Base-by-base conservation (phyloP, 208 protist species). In the Leishmania aethiopica region DNA sequence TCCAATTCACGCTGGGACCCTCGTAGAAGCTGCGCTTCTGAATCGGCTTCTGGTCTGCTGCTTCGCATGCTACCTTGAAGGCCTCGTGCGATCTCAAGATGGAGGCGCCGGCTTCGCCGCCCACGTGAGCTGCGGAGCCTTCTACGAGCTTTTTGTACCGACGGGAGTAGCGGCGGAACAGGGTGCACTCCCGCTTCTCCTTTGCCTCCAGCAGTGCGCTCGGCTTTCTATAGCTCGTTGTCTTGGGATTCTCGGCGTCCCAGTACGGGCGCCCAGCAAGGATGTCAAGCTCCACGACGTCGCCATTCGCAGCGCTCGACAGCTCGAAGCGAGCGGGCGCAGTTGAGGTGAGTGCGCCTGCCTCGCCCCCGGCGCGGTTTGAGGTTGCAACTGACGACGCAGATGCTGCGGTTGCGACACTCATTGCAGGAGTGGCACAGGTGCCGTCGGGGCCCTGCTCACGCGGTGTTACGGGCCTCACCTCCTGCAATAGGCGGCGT, bases 131-230 rank as follows among this genome's bases (percentile, higher is more conserved):
- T 28, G 88, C 79, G 13, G 82, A 79, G 37, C 86, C 77, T 25
- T 73, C 32, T 49, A 92, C 77, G 49, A 90, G 64, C 42, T 81
- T 75, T 8, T 85, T 76, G 67, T 88, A 94, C 19, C 49, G 72
- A 49, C 73, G 83, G 17, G 91, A 94, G 79, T 92, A 88, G 17
- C 85, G 85, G 17, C 88, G 86, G 70, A 90, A 92, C 17, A 88
- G 67, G 11, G 82, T 72, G 64, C 75, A 79, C 64, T 86, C 86
- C 15, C 84, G 79, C 10, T 80, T 73, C 75, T 85, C 85, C 78
- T 86, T 79, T 47, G 82, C 86, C 55, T 90, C 82, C 32, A 94
- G 86, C 17, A 94, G 72, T 28, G 73, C 81, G 57, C 89, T 94
- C 4, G 89, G 88, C n/a, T 84, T 73, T 13, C 53, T 28, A 57